Evolutionary conservation across 1,284 basidiomycete genomes (phyloP).

Genomic region (Schizopora paradoxa): DNA sequence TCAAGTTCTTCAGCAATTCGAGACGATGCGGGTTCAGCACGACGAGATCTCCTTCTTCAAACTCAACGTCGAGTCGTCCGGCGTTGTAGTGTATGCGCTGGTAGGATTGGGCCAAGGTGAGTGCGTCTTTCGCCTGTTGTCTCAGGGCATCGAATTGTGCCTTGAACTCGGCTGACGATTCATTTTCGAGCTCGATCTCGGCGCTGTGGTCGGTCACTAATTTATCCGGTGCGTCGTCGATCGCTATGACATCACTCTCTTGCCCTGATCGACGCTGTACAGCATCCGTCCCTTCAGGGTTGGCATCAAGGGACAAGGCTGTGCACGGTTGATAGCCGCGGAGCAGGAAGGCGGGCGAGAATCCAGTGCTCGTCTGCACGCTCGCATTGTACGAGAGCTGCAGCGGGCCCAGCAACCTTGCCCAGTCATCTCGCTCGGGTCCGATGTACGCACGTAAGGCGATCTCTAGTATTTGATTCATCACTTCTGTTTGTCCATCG

Average conservation of each 20-base stretch:
- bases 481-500: slow-evolving; percentile 10
- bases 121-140: slow-evolving; percentile 22
- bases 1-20: neutral
- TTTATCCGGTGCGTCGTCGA: too few species aligned
- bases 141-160: slow-evolving; percentile 21
- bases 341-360: slow-evolving; percentile 14
- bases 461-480: slow-evolving; percentile 29
- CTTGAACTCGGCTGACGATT: slow-evolving; percentile 19
- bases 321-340: neutral
- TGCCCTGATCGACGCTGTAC: too few species aligned
- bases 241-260: too few species aligned
- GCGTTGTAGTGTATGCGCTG: slow-evolving; percentile 14
- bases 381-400: slow-evolving; percentile 16
- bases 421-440: slow-evolving; percentile 7
- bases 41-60: neutral
- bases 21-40: neutral
- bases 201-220: neutral
- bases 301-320: slow-evolving; percentile 14
- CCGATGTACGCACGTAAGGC: slow-evolving; percentile 8
- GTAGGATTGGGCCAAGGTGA: slow-evolving; percentile 21
- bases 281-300: neutral
- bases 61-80: neutral
- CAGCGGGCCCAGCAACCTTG: slow-evolving; percentile 6
- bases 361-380: slow-evolving; percentile 12
- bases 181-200: neutral